Base-by-base conservation (phyloP, 1,139 yeast species). In the Pichia sp. region DNA sequence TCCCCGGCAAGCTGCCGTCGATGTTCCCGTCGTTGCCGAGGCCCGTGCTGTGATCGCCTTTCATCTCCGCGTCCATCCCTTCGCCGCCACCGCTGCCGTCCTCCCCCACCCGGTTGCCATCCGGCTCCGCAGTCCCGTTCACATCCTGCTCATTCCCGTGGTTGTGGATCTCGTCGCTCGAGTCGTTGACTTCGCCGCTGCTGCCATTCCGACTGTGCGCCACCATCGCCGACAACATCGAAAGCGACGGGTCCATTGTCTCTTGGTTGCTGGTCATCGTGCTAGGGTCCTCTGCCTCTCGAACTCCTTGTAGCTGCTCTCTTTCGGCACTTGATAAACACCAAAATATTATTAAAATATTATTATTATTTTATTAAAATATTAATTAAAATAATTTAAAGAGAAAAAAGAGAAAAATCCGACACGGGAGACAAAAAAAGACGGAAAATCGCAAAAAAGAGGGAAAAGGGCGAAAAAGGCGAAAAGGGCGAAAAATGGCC, bases 171-270 rank as follows among this genome's bases (percentile, higher is more conserved):
- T 19, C 30, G 29, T 19, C 11, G 40, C 23, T 38, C n/a, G 44
- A 41, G 11, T 34, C 29, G 44, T 38, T 41, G 19, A 8, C 26
- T 38, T 40, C 45, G 26, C 16, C 43, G 45, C 23, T 34, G 32
- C n/a, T 16, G 19, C 30, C 52, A 5, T 26, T 31, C n/a, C 30
- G 44, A 36, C 44, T 50, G 2, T 40, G 45, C 3, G 26, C 38
- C 15, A 38, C 44, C 23, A 43, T 43, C 10, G 19, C 52, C 7
- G 51, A 49, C 15, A 49, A 36, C 51, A 49, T 49, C 26, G 51
- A 49, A 8, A 49, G 41, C 8, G 51, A 49, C 8, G 52, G 52
- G n/a, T 45, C 52, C 47, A 50, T 43, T 1, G 46, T 36, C 26
- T 42, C 46, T 10, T 36, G 30, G 19, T 49, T 49, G 29, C 30